These are phyloP conservation scores for Didymella keratinophila DNA, from an alignment of 2,329 filamentous ascomycete species.

Conservation along the genomic window DNA sequence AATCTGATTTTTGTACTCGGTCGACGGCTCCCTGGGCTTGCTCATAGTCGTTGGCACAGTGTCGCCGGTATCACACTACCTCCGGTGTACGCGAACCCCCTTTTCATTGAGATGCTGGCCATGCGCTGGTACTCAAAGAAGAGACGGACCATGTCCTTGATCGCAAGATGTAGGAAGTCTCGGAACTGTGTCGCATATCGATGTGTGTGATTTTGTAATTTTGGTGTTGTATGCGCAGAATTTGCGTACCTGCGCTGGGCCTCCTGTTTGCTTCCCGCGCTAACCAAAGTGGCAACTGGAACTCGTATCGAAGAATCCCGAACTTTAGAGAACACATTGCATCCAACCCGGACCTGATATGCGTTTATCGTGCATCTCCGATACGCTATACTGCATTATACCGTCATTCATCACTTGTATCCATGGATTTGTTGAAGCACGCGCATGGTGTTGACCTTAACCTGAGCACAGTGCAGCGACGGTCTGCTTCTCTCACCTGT, in stretches of 20 bases:
- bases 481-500: too few relatives aligned
- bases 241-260: neutral
- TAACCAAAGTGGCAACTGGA: neutral
- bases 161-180: too few relatives aligned
- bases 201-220: neutral
- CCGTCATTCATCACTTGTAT: too few relatives aligned
- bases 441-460: too few relatives aligned
- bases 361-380: neutral
- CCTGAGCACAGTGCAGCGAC: too few relatives aligned
- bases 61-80: conserved; percentile 19
- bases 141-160: neutral
- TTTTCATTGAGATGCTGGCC: conserved; percentile 8
- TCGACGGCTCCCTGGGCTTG: conserved; percentile 19
- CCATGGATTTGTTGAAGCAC: too few relatives aligned
- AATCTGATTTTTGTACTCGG: conserved; percentile 9
- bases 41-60: conserved; percentile 21
- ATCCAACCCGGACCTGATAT: neutral
- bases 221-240: neutral
- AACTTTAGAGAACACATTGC: neutral
- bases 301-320: neutral
- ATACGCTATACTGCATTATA: neutral
- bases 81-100: conserved; percentile 12
- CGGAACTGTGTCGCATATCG: too few relatives aligned
- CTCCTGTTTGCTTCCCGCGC: neutral
- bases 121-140: conserved; percentile 6